Base-by-base conservation (phyloP, 2,329 filamentous ascomycete species). In the Alternaria solani region DNA sequence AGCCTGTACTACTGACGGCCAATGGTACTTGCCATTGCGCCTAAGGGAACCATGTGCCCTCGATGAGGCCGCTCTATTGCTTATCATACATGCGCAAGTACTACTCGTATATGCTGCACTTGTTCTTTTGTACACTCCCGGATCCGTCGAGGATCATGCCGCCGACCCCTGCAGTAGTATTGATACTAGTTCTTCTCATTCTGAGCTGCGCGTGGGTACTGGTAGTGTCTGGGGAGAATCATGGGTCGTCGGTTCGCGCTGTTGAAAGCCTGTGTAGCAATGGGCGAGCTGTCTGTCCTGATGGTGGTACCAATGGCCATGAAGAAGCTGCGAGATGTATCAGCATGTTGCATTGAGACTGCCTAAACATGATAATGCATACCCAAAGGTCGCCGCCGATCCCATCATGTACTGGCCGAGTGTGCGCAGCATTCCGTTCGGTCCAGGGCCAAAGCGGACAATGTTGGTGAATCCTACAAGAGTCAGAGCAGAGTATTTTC, bases 261-360 rank as follows among this genome's bases (percentile, higher is more conserved):
- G 69, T 88, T 86, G 82, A 94, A 97, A 59, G 91, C 88, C 76
- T 93, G 87, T 68, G 88, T 85, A 60, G 90, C 84, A 72, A 91
- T 89, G 38, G 91, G 89, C 43, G 92, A 92, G 66, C 92, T 89
- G 72, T 99, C 95, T 61, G 93, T 94, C 76, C 95, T 91, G 74
- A 99, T 97, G 44, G 96, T 94, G 71, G 93, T 97, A 70, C 95
- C 95, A 71, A 99, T 97, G 59, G 92, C 94, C 95, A 99, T 99
- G 86, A 99, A 99, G 83, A 98, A 97, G 55, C 87, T 89, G 68
- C 7, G 18, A 9, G 11, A 25, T 5, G 38, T n/a, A 69, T 74
- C 56, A 77, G 69, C 56, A n/a, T 30, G 16, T 26, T 39, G 5
- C 14, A 36, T 5, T 30, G n/a, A 9, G 18, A 32, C 9, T 8